Conservation (phyloP, 169 alveolate species). For the Eimeria praecox region DNA sequence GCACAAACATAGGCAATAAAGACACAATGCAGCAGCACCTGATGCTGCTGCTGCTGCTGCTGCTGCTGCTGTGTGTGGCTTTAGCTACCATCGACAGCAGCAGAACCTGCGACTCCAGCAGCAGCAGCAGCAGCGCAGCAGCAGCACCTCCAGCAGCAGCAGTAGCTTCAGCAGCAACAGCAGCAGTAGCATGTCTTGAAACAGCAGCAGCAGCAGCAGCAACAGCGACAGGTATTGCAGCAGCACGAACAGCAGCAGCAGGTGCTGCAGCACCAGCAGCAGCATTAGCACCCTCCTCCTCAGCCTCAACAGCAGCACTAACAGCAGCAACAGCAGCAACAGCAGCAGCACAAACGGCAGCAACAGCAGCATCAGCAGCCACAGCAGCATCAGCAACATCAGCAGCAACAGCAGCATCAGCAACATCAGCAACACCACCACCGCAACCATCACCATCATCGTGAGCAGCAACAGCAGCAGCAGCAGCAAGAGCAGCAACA, state of each 20-base stretch:
- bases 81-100: neutral
- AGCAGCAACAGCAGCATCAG: neutral
- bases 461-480: neutral
- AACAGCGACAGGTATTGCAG: neutral
- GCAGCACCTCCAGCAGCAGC: neutral
- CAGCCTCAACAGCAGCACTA: neutral
- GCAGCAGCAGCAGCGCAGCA: neutral
- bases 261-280: neutral
- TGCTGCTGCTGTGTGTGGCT: neutral
- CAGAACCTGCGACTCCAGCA: neutral
- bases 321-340: slow-evolving; percentile 32
- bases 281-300: neutral
- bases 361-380: neutral
- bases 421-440: slow-evolving; percentile 14
- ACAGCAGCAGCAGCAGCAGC: slow-evolving; percentile 25
- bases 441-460: neutral
- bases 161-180: neutral
- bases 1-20: no score
- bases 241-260: neutral
- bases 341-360: slow-evolving; percentile 1
- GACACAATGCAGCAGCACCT: no score
- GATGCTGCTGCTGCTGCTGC: neutral
- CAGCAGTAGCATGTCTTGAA: neutral
- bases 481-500: neutral
- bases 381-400: neutral